Conservation (phyloP, 306 rosid genomes). For the Gastrolobium villosum region DNA sequence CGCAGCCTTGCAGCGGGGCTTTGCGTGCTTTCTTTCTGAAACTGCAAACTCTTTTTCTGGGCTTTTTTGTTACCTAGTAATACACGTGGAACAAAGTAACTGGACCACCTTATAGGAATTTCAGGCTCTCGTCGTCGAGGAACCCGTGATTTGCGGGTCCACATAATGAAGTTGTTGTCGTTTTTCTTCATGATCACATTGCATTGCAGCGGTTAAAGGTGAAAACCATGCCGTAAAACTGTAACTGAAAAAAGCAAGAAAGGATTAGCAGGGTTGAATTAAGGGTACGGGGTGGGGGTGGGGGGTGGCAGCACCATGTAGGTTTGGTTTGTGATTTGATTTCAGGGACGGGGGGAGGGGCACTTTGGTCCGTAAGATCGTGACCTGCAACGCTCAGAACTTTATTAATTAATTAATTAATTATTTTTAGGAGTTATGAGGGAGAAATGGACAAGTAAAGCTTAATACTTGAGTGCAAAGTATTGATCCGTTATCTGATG, state of each 20-base stretch:
- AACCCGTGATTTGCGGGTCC: slow-evolving; percentile 65
- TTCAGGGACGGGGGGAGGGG: neutral
- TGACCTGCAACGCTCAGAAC: neutral
- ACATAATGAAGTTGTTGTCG: slow-evolving; percentile 13
- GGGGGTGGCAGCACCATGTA: neutral
- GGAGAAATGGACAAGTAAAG: neutral
- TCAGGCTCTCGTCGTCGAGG: slow-evolving; percentile 36
- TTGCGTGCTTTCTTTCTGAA: neutral
- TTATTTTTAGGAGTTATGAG: neutral
- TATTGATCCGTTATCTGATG: slow-evolving; percentile 25
- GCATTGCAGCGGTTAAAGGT: neutral
- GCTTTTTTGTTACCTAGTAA: neutral
- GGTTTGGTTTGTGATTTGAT: neutral
- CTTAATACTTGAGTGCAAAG: too few relatives aligned
- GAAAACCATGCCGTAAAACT: neutral
- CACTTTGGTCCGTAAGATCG: slow-evolving; percentile 12
- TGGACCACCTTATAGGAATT: slow-evolving; percentile 46
- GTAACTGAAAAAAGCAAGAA: neutral
- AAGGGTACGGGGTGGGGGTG: neutral
- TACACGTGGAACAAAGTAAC: slow-evolving; percentile 43
- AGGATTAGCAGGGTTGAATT: neutral
- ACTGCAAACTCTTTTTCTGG: neutral
- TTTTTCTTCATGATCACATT: neutral
- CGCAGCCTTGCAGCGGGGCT: neutral
- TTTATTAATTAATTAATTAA: neutral